Conservation (phyloP, 495 filamentous ascomycete genomes). For the Cenococcum geophilum region DNA sequence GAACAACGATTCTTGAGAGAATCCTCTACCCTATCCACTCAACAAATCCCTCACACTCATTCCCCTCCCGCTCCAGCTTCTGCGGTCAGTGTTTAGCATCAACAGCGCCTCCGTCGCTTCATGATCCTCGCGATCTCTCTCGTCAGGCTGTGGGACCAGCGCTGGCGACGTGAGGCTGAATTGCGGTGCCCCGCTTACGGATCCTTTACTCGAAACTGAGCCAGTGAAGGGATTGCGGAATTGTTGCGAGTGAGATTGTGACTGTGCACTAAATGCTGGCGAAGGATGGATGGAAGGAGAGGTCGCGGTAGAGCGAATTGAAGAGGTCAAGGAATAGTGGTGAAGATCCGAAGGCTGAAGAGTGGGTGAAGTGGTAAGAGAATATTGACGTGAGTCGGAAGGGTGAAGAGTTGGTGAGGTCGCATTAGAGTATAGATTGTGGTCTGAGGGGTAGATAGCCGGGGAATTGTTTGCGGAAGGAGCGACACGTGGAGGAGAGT, state of each 20-base stretch:
- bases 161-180: conserved; percentile 24
- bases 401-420: conserved; percentile 20
- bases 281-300: conserved; percentile 28
- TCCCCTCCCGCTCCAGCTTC: conserved; percentile 27
- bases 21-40: conserved; percentile 4
- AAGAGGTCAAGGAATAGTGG: conserved; percentile 26
- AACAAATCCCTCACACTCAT: conserved; percentile 37
- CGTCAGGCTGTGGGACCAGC: conserved; percentile 15
- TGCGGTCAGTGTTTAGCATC: conserved; percentile 39
- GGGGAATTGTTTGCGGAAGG: conserved; percentile 20
- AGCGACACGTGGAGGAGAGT: conserved; percentile 12
- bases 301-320: conserved; percentile 27
- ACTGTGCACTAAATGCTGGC: conserved; percentile 26
- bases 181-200: neutral
- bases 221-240: conserved; percentile 23
- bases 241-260: conserved; percentile 12
- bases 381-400: conserved; percentile 15
- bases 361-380: conserved; percentile 21
- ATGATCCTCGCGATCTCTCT: conserved; percentile 33
- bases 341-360: conserved; percentile 21
- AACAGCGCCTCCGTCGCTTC: conserved; percentile 38
- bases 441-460: conserved; percentile 23
- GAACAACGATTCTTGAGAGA: neutral
- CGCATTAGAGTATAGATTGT: conserved; percentile 23
- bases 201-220: conserved; percentile 19